These are phyloP conservation scores for Sugiyamaella lignohabitans DNA, from an alignment of 805 yeast genomes.

Conservation along the genomic window DNA sequence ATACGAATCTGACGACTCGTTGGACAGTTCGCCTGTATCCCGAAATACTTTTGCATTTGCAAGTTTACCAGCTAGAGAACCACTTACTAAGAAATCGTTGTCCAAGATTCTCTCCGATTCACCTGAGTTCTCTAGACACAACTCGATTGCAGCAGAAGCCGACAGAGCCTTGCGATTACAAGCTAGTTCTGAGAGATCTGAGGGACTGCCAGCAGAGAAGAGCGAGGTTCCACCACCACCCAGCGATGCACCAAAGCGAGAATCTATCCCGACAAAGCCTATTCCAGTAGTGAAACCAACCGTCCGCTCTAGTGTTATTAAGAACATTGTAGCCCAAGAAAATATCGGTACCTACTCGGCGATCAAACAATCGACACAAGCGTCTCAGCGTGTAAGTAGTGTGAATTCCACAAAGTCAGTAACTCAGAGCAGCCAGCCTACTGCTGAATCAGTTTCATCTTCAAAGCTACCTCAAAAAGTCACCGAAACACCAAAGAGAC, in stretches of 20 bases:
- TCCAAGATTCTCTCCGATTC: constrained; percentile 1
- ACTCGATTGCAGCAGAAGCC: background rate
- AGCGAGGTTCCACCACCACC: background rate
- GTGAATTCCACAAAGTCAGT: no score
- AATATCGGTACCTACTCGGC: no score
- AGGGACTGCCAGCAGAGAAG: background rate
- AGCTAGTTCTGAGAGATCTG: background rate
- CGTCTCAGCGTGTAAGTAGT: no score
- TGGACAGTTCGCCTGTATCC: constrained; percentile 11
- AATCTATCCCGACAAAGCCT: background rate
- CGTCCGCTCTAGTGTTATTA: background rate
- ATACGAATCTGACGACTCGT: constrained; percentile 3
- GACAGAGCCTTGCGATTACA: background rate
- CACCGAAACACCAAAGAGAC: background rate
- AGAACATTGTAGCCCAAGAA: background rate
- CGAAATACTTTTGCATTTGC: constrained; percentile 17
- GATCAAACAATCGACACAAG: no score
- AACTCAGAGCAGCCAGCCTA: background rate
- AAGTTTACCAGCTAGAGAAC: constrained; percentile 17
- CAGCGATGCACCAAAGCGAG: background rate
- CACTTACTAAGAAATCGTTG: constrained; percentile 19
- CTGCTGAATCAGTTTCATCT: background rate
- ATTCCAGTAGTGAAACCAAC: background rate
- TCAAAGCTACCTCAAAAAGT: background rate
- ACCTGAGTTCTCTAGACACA: background rate